Evolutionary conservation across 129 eudicot genomes (phyloP).

Genomic region (Escallonia rubra): DNA sequence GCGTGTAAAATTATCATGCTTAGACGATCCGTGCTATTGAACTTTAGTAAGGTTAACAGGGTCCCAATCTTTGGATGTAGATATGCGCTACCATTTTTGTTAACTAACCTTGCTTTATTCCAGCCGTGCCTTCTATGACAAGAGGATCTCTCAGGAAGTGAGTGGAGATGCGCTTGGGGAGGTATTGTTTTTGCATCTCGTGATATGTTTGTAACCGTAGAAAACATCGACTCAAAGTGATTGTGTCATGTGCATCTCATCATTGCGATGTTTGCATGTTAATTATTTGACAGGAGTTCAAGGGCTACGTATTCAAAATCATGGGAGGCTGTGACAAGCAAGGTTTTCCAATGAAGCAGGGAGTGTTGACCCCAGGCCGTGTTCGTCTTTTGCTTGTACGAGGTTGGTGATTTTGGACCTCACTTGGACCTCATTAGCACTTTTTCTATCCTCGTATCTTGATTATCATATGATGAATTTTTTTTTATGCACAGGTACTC

Average conservation of each 20-base stretch:
- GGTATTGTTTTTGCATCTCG: constrained; percentile 19
- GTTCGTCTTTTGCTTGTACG: constrained; percentile 71
- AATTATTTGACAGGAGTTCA: constrained; percentile 38
- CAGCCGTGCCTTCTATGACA: constrained; percentile 79
- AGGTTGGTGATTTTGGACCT: constrained; percentile 29
- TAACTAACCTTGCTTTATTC: not conserved
- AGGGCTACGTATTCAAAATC: constrained; percentile 77
- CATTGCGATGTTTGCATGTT: not conserved
- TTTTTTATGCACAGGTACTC: constrained; percentile 43
- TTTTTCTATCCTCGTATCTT: no score
- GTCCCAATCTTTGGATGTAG: no score
- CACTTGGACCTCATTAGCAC: not conserved
- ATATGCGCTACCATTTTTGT: no score
- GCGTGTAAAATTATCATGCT: no score
- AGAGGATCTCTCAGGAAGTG: constrained; percentile 95
- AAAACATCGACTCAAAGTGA: no score
- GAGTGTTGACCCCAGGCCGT: constrained; percentile 86
- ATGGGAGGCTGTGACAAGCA: constrained; percentile 93
- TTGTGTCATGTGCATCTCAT: not conserved
- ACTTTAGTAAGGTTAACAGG: not conserved
- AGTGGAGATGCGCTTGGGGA: constrained; percentile 77
- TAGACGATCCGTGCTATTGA: no score
- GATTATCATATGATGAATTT: no score
- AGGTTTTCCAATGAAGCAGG: constrained; percentile 83
- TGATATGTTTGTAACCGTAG: no score